Evolutionary conservation across 2,329 filamentous ascomycete genomes (phyloP).

Genomic region (Pezicula radicicola): DNA sequence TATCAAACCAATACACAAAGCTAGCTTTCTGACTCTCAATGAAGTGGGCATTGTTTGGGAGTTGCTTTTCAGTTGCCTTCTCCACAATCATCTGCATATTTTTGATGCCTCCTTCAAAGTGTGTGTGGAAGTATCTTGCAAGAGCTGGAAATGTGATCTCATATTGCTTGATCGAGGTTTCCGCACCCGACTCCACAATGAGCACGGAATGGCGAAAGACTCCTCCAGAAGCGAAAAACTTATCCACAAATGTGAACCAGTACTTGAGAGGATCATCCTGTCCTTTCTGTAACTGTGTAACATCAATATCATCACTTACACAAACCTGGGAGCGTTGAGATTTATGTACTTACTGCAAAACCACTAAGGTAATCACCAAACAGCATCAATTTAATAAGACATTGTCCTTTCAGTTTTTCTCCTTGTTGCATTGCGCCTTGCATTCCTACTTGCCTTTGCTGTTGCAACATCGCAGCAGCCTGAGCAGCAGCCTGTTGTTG

Average conservation of each 20-base stretch:
- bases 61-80: constrained; percentile 52
- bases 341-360: constrained; percentile 45
- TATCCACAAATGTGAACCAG: constrained; percentile 77
- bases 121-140: constrained; percentile 84
- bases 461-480: constrained; percentile 30
- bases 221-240: constrained; percentile 77
- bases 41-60: constrained; percentile 64
- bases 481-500: constrained; percentile 15
- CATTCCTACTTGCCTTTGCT: constrained; percentile 19
- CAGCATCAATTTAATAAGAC: constrained; percentile 56
- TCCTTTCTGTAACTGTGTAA: constrained; percentile 49
- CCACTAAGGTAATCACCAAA: constrained; percentile 61
- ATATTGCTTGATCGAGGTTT: constrained; percentile 70
- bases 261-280: constrained; percentile 64
- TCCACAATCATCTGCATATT: constrained; percentile 86
- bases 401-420: constrained; percentile 48
- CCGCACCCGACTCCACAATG: constrained; percentile 40
- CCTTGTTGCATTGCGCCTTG: constrained; percentile 1
- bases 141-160: constrained; percentile 81
- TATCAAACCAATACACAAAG: constrained; percentile 86
- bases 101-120: constrained; percentile 82
- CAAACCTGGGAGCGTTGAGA: constrained; percentile 20
- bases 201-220: constrained; percentile 73
- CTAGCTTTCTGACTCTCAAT: constrained; percentile 76
- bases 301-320: constrained; percentile 16